Evolutionary conservation across 1,139 yeast species (phyloP).

Genomic region (Debaryomyces udenii): DNA sequence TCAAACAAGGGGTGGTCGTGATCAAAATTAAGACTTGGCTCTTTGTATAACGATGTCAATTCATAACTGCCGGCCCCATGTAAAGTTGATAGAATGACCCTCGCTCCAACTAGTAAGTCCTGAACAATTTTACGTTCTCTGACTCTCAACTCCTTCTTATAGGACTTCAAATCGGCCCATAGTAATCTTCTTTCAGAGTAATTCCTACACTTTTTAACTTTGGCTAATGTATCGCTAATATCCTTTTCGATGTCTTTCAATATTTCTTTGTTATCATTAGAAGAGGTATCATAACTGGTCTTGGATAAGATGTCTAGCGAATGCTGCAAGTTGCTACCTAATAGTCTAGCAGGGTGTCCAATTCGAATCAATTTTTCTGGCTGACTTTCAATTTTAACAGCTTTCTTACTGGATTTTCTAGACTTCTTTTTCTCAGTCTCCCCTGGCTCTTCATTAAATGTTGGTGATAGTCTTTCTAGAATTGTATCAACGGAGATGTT

Average conservation of each 20-base stretch:
- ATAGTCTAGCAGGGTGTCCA: conserved; percentile 91
- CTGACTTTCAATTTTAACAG: conserved; percentile 16
- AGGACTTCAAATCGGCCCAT: conserved; percentile 68
- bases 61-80: conserved; percentile 87
- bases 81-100: conserved; percentile 77
- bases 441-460: conserved; percentile 21
- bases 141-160: conserved; percentile 67
- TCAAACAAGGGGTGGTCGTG: conserved; percentile 57
- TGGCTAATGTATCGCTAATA: conserved; percentile 60
- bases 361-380: conserved; percentile 69
- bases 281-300: conserved; percentile 28
- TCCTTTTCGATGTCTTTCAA: conserved; percentile 71
- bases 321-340: conserved; percentile 65
- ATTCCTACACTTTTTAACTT: conserved; percentile 65
- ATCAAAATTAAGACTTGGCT: conserved; percentile 18
- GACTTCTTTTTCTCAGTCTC: conserved; percentile 20
- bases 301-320: conserved; percentile 77
- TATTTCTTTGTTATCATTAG: conserved; percentile 62
- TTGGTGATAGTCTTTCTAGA: conserved; percentile 68
- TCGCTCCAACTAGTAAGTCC: conserved; percentile 61
- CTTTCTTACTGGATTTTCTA: conserved; percentile 13
- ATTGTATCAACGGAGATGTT: conserved; percentile 95
- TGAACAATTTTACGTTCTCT: conserved; percentile 68
- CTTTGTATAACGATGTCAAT: conserved; percentile 50
- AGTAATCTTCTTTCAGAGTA: conserved; percentile 67